Evolutionary conservation across 2,329 filamentous ascomycete genomes (phyloP), one percentile per base, ranked within the genome.

Genomic region (Monilinia fructicola): DNA sequence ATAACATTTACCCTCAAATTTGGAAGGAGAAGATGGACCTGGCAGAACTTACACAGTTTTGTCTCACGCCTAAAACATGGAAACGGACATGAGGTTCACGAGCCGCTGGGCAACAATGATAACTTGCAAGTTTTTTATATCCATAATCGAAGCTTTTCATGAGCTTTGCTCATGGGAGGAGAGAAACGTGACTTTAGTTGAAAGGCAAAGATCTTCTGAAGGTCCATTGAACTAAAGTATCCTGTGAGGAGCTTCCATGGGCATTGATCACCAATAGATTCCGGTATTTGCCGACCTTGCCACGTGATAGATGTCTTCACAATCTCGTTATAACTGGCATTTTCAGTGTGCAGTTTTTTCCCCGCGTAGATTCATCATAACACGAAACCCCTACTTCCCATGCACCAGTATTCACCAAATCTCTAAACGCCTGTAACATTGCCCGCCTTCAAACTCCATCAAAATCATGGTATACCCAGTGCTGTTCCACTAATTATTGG

Each of bases 381-480:
- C 26, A 26, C 26, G 31, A 50, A 38, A 14, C 12, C 12, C n/a
- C 44, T 61, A 48, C 46, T 50, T 61, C 44, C 58, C 58, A 40
- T 38, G 44, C n/a, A 40, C 31, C n/a, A 38, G n/a, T 61, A 16
- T 14, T 26, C 38, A 18, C 52, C 53, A 44, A 38, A 14, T 28
- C 28, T 10, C 42, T 11, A 23, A 59, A 59, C 63, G 28, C 63
- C 54, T 59, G 42, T 18, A 23, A 50, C 28, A 26, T 53, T 53
- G 38, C 59, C 46, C 31, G 10, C 46, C 59, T 62, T 14, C 35
- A 28, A 50, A 60, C 64, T 46, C 55, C 55, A 54, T 16, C 35
- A 38, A n/a, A 12, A 53, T 44, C 38, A 46, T 61, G 52, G 26
- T 35, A 21, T 14, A 61, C 35, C 31, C 10, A 11, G 14, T 60